Base-by-base conservation (phyloP, 768 basidiomycete genomes). In the Tubosaeta sp. region DNA sequence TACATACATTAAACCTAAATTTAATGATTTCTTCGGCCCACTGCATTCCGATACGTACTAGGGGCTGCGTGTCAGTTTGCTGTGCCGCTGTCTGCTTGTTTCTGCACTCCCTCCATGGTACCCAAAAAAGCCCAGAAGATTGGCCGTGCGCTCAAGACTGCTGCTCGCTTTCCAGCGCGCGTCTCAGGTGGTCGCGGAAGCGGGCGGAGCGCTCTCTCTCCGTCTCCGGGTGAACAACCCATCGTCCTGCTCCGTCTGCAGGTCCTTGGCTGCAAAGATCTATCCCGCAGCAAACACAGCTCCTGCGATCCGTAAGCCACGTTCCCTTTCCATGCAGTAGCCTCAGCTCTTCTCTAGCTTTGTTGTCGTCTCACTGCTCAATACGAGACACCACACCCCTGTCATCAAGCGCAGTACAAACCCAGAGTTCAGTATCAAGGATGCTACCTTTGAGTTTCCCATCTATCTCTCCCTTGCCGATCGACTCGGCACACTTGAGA, bases 361-460 rank as follows among this genome's bases (percentile, higher is more conserved):
- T 68, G 87, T 86, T 61, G 84, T 76, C 56, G 83, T 82, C 24
- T 84, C 79, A 3, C 65, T 86, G 39, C 73, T 82, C 29, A 79
- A 74, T 49, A 76, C 73, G 3, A 75, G 83, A 10, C 74, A 82
- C 30, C 79, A 84, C 25, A 96, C 94, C 0, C 82, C 91, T 0
- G 87, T 89, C 18, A 70, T 79, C 24, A 94, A 89, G 64, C 80
- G 82, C 44, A 86, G 77, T 1, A 58, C 84, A 19, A 86, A 85
- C 56, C 94, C 93, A 10, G 64, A 70, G 1, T 95, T 80, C 55
- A 57, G 73, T 0, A 54, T 83, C 11, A 83, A 83, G 53, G 82
- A 87, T 59, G 84, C 90, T 11, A 94, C 91, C 0, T 97, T 94
- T 65, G 90, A 95, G 52, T 91, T 94, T 59, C 88, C 92, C 0